Base-by-base conservation (phyloP, 768 basidiomycete genomes). In the Russula brevipes region DNA sequence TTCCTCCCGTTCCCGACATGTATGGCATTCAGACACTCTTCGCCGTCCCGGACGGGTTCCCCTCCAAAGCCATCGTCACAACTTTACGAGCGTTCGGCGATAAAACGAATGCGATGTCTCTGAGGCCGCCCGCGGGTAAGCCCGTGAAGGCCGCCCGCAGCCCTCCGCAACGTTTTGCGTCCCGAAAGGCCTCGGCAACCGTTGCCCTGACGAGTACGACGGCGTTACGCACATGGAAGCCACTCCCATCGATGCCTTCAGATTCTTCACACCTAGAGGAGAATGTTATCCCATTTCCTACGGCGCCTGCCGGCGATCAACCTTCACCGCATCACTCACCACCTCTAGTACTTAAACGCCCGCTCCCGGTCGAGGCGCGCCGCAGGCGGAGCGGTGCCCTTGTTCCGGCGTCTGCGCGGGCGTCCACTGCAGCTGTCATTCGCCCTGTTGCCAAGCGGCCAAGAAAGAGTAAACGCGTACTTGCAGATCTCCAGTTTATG, bases 401-500 rank as follows among this genome's bases (percentile, higher is more conserved):
- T 31, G 54, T 60, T n/a, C 63, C 63, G 7, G 24, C 63, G 30
- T 54, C 63, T 5, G 63, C 47, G 8, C 45, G 58, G 17, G 35
- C 63, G 11, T 55, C 47, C 4, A 8, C 53, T 50, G 35, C 47
- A 3, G 41, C 39, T 50, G 54, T 55, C 42, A 24, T 44, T 14
- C 58, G 57, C 9, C 63, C 63, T n/a, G 47, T 60, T 51, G 46
- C 58, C 54, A 68, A 68, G 54, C 64, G 67, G 45, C 54, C 61
- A 46, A 62, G 60, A 31, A 68, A 68, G 51, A 68, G 65, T 58
- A 66, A 50, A 38, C 67, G 54, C 12, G 67, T 63, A 12, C 60
- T 68, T 31, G 67, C 67, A 7, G 67, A 68, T 30, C 44, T 68
- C 33, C 64, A 66, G 49, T 68, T 68, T 44, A 54, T 44, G 47